These are phyloP conservation scores for Ilyonectria sp. DNA, from an alignment of 2,329 filamentous ascomycete species.

Conservation along the genomic window DNA sequence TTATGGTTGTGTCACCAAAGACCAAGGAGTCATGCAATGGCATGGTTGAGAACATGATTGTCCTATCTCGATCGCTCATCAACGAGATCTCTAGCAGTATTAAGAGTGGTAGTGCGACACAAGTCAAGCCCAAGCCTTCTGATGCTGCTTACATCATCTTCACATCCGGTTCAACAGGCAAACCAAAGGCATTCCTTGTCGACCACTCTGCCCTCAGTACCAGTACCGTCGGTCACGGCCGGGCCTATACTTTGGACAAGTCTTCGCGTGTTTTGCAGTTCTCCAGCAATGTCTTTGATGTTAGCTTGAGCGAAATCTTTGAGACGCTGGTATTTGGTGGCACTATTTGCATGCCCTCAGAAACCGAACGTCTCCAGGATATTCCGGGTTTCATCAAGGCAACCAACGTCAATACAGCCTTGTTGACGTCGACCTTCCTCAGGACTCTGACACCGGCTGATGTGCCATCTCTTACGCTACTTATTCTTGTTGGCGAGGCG, in stretches of 20 bases:
- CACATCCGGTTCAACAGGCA: conserved; percentile 69
- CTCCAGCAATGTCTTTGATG: conserved; percentile 56
- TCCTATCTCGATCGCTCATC: background rate
- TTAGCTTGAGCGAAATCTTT: conserved; percentile 56
- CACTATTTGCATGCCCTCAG: conserved; percentile 56
- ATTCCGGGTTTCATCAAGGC: conserved; percentile 12
- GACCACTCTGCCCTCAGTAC: conserved; percentile 17
- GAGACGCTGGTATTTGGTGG: conserved; percentile 56
- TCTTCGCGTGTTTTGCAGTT: conserved; percentile 40
- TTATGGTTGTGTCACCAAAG: conserved; percentile 9
- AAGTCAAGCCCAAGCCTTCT: background rate
- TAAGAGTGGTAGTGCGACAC: background rate
- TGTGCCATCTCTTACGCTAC: conserved; percentile 5
- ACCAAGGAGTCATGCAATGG: conserved; percentile 1
- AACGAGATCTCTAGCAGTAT: background rate
- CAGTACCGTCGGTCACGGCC: conserved; percentile 13
- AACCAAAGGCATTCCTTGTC: conserved; percentile 66
- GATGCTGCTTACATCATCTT: conserved; percentile 60
- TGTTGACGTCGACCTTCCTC: conserved; percentile 10
- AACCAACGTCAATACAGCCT: background rate
- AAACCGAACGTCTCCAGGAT: conserved; percentile 43
- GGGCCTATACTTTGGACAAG: conserved; percentile 7
- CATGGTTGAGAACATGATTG: conserved; percentile 7
- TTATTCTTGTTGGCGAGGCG: conserved; percentile 32
- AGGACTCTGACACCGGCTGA: conserved; percentile 8